Conservation (phyloP, 176 grass and related monocot genomes). For the Zizania latifolia region DNA sequence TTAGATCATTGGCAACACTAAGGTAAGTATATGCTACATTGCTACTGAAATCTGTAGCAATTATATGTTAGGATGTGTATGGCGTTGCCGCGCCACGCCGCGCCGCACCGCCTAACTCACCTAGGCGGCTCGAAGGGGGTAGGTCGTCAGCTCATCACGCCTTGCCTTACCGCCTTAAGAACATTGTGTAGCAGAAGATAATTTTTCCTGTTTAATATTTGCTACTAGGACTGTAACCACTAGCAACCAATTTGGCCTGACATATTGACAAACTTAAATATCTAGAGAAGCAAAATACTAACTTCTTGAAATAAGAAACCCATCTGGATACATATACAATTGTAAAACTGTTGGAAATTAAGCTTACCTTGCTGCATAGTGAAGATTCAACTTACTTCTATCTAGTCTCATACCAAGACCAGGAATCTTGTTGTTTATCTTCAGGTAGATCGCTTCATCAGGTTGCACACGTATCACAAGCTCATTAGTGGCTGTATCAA, state of each 20-base stretch:
- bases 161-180: too few species aligned
- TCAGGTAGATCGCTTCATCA: constrained; percentile 85
- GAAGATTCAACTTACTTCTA: constrained; percentile 90
- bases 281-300: too few species aligned
- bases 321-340: neutral
- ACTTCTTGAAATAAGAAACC: neutral
- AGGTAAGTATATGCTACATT: too few species aligned
- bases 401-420: constrained; percentile 82
- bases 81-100: too few species aligned
- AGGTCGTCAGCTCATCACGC: too few species aligned
- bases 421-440: constrained; percentile 95
- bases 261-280: neutral
- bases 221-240: neutral
- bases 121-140: too few species aligned
- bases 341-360: constrained; percentile 13
- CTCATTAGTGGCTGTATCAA: constrained; percentile 83
- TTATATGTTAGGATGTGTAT: too few species aligned
- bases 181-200: too few species aligned
- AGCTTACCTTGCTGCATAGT: constrained; percentile 78
- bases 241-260: neutral
- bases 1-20: too few species aligned
- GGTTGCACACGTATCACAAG: constrained; percentile 92
- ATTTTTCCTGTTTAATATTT: neutral
- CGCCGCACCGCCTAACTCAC: too few species aligned
- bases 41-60: too few species aligned